Evolutionary conservation across 2,329 filamentous ascomycete genomes (phyloP).

Genomic region (Monilinia laxa): DNA sequence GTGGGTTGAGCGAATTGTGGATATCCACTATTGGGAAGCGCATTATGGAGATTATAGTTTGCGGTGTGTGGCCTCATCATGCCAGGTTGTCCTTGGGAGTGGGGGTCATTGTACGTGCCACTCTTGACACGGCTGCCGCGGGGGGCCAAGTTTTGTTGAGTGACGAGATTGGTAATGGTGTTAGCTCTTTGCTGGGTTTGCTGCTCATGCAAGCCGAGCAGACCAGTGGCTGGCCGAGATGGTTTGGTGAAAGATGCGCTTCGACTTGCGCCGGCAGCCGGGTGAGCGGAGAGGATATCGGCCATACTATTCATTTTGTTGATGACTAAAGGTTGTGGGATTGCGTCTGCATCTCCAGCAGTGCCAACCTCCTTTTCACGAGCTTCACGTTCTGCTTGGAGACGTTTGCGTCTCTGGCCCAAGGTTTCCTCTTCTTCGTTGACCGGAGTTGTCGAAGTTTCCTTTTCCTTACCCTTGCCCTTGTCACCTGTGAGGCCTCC

Average conservation of each 20-base stretch:
- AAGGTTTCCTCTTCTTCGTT: slow-evolving; percentile 72
- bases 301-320: slow-evolving; percentile 46
- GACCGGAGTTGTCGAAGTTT: slow-evolving; percentile 38
- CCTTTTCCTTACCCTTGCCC: slow-evolving; percentile 40
- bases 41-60: slow-evolving; percentile 25
- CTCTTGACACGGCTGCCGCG: slow-evolving; percentile 29
- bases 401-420: slow-evolving; percentile 70
- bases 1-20: slow-evolving; percentile 35
- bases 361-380: slow-evolving; percentile 54
- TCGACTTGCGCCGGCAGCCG: slow-evolving; percentile 40
- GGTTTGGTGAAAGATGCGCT: slow-evolving; percentile 26
- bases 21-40: slow-evolving; percentile 16
- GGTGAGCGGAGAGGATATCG: slow-evolving; percentile 53
- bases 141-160: slow-evolving; percentile 19
- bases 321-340: slow-evolving; percentile 31
- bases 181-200: slow-evolving; percentile 31
- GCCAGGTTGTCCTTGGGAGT: slow-evolving; percentile 27
- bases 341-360: slow-evolving; percentile 17
- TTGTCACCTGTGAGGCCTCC: slow-evolving; percentile 41
- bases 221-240: slow-evolving; percentile 32
- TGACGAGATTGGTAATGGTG: slow-evolving; percentile 35
- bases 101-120: slow-evolving; percentile 32
- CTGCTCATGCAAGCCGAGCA: slow-evolving; percentile 39
- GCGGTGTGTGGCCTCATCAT: slow-evolving; percentile 25
- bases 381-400: slow-evolving; percentile 69